Conservation (phyloP, 176 grass and related monocot genomes). For the Dendrocalamus sinicus region DNA sequence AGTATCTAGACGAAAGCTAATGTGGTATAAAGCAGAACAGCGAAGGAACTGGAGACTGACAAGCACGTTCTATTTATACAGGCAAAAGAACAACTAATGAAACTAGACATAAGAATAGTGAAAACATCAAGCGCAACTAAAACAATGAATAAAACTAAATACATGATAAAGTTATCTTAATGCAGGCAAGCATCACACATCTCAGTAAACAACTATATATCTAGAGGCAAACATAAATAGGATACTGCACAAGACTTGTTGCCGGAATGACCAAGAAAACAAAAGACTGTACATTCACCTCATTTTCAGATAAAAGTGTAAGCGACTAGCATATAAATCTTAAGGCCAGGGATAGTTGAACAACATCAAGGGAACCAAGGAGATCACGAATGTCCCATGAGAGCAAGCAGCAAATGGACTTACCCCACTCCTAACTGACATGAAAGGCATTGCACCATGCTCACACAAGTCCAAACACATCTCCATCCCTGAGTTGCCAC, state of each 20-base stretch:
- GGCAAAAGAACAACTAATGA: neutral
- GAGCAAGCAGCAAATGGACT: neutral
- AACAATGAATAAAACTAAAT: neutral
- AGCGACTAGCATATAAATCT: neutral
- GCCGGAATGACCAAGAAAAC: neutral
- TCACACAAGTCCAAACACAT: conserved; percentile 89
- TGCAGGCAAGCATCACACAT: neutral
- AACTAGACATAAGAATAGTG: neutral
- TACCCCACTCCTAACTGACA: conserved; percentile 95
- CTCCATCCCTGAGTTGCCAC: conserved; percentile 98
- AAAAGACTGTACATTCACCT: neutral
- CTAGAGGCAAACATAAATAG: neutral
- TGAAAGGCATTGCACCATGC: conserved; percentile 79
- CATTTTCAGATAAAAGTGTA: neutral
- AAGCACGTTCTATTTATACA: neutral
- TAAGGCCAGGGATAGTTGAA: neutral
- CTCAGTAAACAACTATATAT: neutral
- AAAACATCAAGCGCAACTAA: neutral
- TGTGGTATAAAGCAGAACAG: neutral
- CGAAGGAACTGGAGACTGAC: neutral
- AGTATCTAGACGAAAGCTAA: neutral
- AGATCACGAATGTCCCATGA: neutral
- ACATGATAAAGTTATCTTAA: neutral
- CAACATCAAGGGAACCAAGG: conserved; percentile 15
- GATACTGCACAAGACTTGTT: neutral